phyloP scores from a whole-genome alignment of 139 green algal species.

The Chlamydomonas sp. region DNA sequence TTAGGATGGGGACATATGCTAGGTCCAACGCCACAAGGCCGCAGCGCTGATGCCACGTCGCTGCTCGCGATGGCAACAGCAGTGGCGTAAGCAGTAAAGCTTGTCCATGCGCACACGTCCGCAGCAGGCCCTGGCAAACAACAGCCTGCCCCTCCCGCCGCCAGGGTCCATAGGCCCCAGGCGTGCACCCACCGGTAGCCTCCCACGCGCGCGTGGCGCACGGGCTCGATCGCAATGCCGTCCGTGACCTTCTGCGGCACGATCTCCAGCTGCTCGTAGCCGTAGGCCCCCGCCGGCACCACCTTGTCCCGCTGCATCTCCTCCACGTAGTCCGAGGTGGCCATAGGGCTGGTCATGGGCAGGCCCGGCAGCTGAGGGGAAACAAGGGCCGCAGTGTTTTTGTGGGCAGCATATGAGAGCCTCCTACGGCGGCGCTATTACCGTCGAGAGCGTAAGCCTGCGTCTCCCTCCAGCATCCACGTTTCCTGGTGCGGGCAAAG shows the following conservation, averaged over 20 bases:
- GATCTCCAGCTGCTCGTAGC: slow-evolving; percentile 75
- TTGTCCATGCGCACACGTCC: background rate
- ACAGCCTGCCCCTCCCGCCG: background rate
- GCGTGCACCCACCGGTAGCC: slow-evolving; percentile 63
- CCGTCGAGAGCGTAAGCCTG: too few species aligned
- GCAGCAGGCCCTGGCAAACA: background rate
- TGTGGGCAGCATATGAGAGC: too few species aligned
- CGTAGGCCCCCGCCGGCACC: slow-evolving; percentile 50
- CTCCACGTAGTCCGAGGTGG: slow-evolving; percentile 74
- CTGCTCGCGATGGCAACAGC: background rate
- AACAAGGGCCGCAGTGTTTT: too few species aligned
- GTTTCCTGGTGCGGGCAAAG: too few species aligned
- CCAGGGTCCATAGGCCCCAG: background rate
- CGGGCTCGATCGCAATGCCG: slow-evolving; percentile 83
- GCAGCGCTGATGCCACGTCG: background rate
- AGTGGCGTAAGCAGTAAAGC: background rate
- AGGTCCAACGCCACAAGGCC: background rate
- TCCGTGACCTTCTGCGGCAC: slow-evolving; percentile 68
- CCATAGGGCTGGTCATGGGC: slow-evolving; percentile 65
- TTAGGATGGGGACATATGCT: background rate
- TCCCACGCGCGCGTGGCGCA: slow-evolving; percentile 75
- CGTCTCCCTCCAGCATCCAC: too few species aligned
- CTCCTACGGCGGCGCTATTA: too few species aligned
- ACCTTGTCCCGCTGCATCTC: slow-evolving; percentile 66
- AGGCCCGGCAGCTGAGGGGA: slow-evolving; percentile 44